These are phyloP conservation scores for Psilocybe sp. DNA, from an alignment of 768 basidiomycete genomes.

Conservation along the genomic window DNA sequence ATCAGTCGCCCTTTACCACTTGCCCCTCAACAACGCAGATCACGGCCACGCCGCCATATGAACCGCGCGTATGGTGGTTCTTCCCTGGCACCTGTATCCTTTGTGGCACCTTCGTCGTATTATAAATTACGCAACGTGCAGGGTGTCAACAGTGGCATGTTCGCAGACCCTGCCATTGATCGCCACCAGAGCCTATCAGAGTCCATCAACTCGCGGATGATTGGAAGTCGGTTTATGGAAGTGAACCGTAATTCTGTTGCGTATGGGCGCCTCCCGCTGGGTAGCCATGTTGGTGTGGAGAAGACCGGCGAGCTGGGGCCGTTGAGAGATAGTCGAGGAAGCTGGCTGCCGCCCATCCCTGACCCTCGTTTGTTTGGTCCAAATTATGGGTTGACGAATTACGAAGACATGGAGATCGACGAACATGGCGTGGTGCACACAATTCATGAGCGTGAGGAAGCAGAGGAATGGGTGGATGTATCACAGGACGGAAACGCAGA, in stretches of 20 bases:
- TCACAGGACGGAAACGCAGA: conserved; percentile 39
- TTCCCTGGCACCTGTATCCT: conserved; percentile 73
- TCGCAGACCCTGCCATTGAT: conserved; percentile 41
- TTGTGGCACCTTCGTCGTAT: conserved; percentile 76
- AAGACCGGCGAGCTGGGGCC: conserved; percentile 49
- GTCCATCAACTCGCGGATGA: conserved; percentile 57
- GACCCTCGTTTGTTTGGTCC: conserved; percentile 56
- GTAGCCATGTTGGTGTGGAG: conserved; percentile 53
- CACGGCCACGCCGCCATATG: conserved; percentile 44
- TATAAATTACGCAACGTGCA: conserved; percentile 68
- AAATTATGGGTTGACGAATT: conserved; percentile 39
- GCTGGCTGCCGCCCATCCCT: conserved; percentile 43
- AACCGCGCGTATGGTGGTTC: conserved; percentile 68
- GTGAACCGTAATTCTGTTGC: conserved; percentile 57
- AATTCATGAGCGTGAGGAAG: conserved; percentile 24
- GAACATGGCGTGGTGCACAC: conserved; percentile 32
- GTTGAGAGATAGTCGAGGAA: conserved; percentile 21
- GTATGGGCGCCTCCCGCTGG: conserved; percentile 58
- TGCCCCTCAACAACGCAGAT: conserved; percentile 30
- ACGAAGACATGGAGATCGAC: conserved; percentile 32
- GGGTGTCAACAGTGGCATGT: conserved; percentile 58
- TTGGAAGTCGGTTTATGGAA: conserved; percentile 73
- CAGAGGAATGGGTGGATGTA: conserved; percentile 62
- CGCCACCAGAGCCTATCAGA: conserved; percentile 49
- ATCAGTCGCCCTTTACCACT: conserved; percentile 72